A percentile compares a stretch with the other conserved stretches of the same genome.
Evolutionary conservation across 257 asterid genomes (phyloP).

Genomic region (Prunella vulgaris): DNA sequence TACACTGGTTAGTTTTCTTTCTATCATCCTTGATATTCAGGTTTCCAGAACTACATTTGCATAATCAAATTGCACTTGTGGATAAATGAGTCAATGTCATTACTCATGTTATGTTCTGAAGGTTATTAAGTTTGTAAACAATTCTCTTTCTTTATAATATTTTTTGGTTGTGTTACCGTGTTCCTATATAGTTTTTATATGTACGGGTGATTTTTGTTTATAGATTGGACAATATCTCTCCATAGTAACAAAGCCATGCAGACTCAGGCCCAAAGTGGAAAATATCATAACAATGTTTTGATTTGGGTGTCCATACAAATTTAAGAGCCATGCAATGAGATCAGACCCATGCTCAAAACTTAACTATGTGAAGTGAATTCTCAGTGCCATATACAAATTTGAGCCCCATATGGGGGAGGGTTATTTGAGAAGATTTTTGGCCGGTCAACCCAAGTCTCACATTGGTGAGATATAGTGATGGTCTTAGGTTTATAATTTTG

Average conservation of each 20-base stretch:
- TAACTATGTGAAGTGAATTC: not conserved
- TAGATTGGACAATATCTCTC: not conserved
- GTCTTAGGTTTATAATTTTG: not conserved
- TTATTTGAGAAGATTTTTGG: not conserved
- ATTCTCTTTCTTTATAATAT: not conserved
- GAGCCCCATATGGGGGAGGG: not conserved
- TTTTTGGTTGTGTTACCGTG: not conserved
- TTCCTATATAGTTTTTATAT: not conserved
- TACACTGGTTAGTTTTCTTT: slow-evolving; percentile 64
- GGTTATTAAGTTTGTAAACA: not conserved
- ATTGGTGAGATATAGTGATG: not conserved
- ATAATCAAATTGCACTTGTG: not conserved
- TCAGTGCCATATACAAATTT: not conserved
- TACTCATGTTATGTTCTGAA: not conserved
- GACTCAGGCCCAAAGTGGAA: not conserved
- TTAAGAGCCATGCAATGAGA: not conserved
- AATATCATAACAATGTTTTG: not conserved
- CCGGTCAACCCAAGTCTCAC: not conserved
- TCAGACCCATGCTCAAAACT: not conserved
- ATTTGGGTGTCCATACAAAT: not conserved
- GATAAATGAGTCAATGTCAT: not conserved
- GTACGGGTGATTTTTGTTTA: not conserved
- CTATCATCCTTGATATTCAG: slow-evolving; percentile 9
- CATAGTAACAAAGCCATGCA: not conserved
- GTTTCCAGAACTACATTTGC: not conserved